These are phyloP conservation scores for Pyrrhoderma noxium DNA, from an alignment of 1,284 basidiomycete genomes.

Conservation along the genomic window DNA sequence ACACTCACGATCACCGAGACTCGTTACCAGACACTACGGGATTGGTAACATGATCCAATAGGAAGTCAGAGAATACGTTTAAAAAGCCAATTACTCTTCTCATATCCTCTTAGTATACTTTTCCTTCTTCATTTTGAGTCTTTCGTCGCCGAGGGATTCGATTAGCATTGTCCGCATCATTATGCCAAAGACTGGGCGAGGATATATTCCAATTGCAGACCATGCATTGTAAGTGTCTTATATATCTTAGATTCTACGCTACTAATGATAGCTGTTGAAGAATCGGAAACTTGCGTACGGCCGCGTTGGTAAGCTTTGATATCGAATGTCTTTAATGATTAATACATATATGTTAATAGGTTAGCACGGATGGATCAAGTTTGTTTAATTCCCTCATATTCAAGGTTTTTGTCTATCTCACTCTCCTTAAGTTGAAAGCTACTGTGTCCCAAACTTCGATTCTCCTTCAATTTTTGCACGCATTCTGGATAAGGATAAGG, in stretches of 20 bases:
- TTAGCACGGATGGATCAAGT: conserved; percentile 78
- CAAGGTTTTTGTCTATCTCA: not conserved
- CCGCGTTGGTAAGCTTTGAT: conserved; percentile 48
- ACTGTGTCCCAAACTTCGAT: conserved; percentile 90
- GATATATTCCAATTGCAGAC: conserved; percentile 61
- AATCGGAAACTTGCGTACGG: conserved; percentile 75
- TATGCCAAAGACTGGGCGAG: conserved; percentile 27
- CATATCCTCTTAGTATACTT: no score
- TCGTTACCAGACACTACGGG: no score
- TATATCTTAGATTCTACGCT: not conserved
- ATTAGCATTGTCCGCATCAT: no score
- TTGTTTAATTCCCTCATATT: conserved; percentile 24
- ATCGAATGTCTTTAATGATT: not conserved
- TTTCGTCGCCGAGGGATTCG: no score
- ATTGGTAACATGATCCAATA: no score
- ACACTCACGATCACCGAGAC: no score
- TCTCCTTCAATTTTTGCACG: conserved; percentile 86
- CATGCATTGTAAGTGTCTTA: conserved; percentile 52
- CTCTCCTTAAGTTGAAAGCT: conserved; percentile 63
- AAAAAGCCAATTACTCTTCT: no score
- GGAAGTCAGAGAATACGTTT: no score
- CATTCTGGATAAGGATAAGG: conserved; percentile 78
- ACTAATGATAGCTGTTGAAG: conserved; percentile 29
- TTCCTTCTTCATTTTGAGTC: no score
- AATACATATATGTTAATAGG: conserved; percentile 28